phyloP scores from a whole-genome alignment of 805 yeast genomes.

The Wickerhamiella brachini region DNA sequence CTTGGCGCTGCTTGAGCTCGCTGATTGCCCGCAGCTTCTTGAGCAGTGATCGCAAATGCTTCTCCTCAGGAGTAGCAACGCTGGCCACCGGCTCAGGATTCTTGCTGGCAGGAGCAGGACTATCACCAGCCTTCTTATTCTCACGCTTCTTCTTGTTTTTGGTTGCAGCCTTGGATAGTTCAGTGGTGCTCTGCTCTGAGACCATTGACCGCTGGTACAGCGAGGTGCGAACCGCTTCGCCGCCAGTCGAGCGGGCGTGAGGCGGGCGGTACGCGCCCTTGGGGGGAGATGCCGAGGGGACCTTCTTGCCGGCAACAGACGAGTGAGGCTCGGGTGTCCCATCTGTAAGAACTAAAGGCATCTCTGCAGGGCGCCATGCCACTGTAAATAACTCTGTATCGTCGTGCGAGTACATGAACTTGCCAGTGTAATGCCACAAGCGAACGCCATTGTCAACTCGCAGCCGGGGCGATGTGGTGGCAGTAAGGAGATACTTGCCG shows the following conservation, averaged over 20 bases:
- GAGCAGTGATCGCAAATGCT: constrained; percentile 77
- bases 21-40: constrained; percentile 95
- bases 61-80: constrained; percentile 53
- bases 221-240: constrained; percentile 21
- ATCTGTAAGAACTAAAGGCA: constrained; percentile 34
- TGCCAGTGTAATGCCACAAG: constrained; percentile 86
- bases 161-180: constrained; percentile 50
- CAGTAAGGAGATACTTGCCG: constrained; percentile 84
- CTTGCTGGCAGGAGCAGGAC: not conserved
- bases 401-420: constrained; percentile 62
- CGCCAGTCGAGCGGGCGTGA: constrained; percentile 53
- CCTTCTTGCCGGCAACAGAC: constrained; percentile 41
- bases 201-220: constrained; percentile 15
- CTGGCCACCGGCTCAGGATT: not conserved
- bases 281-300: constrained; percentile 32
- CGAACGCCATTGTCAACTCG: constrained; percentile 93
- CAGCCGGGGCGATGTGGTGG: constrained; percentile 92
- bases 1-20: constrained; percentile 71
- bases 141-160: constrained; percentile 66
- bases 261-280: constrained; percentile 96
- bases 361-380: constrained; percentile 66
- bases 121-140: constrained; percentile 13
- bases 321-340: constrained; percentile 53
- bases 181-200: constrained; percentile 23
- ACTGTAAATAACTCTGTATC: constrained; percentile 69